Conservation (phyloP, 1,139 yeast species). For the Pichia norvegensis region DNA sequence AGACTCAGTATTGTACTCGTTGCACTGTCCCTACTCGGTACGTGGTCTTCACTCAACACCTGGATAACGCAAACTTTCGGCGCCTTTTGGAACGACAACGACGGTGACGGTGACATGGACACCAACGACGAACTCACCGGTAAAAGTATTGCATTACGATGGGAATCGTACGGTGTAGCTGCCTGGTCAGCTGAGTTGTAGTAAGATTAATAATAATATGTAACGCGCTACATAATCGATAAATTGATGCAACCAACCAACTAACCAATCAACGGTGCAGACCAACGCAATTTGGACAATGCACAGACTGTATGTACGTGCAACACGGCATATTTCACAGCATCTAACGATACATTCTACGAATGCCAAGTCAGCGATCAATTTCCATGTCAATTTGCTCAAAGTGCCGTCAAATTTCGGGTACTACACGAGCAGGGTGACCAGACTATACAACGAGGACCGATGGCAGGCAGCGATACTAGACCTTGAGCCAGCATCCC, state of each 20-base stretch:
- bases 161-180: neutral
- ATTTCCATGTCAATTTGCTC: conserved; percentile 32
- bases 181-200: neutral
- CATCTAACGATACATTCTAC: conserved; percentile 16
- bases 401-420: conserved; percentile 77
- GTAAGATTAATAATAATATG: too few species aligned
- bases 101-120: conserved; percentile 31
- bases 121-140: conserved; percentile 18
- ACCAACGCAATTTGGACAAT: too few species aligned
- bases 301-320: too few species aligned
- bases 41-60: conserved; percentile 58
- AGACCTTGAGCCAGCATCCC: conserved; percentile 4
- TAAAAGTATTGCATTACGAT: neutral
- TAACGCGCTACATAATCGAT: too few species aligned
- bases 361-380: conserved; percentile 13
- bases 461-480: conserved; percentile 35
- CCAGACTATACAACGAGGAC: conserved; percentile 76
- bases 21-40: conserved; percentile 50
- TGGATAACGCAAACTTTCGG: conserved; percentile 33
- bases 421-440: conserved; percentile 69
- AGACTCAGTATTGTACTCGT: conserved; percentile 65
- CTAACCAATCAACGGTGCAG: too few species aligned
- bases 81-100: conserved; percentile 32
- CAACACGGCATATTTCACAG: conserved; percentile 18
- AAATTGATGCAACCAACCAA: too few species aligned